Percentiles rank a stretch among this genome's conserved stretches.
phyloP scores from a whole-genome alignment of 805 yeast genomes.

The Candida pini region DNA sequence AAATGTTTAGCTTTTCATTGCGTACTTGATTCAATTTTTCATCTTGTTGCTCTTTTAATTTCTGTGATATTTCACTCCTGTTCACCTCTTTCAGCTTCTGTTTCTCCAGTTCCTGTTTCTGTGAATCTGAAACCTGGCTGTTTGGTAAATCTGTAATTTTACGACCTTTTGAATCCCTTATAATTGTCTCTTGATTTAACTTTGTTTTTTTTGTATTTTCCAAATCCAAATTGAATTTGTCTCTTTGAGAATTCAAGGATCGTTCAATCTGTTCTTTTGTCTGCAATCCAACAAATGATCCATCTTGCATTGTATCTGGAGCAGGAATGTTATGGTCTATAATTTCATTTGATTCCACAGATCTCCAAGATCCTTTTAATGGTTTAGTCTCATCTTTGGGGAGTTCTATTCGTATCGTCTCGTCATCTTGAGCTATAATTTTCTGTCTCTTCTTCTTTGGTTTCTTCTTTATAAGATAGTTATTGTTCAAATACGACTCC shows the following conservation, averaged over 20 bases:
- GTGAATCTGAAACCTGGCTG: conserved; percentile 2
- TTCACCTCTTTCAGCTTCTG: conserved; percentile 24
- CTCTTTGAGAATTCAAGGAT: conserved; percentile 23
- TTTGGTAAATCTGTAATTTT: conserved; percentile 10
- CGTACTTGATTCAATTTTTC: conserved; percentile 24
- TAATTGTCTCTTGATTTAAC: conserved; percentile 33
- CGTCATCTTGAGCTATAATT: background rate
- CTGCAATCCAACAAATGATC: conserved; percentile 37
- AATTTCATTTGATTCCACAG: conserved; percentile 16
- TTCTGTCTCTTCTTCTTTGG: background rate
- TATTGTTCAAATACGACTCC: conserved; percentile 4
- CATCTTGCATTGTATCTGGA: conserved; percentile 16
- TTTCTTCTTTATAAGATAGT: conserved; percentile 2
- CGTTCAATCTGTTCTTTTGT: conserved; percentile 37
- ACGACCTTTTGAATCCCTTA: conserved; percentile 60
- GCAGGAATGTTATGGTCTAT: no score
- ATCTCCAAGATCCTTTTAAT: conserved; percentile 12
- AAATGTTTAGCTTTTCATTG: conserved; percentile 23
- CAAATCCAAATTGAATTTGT: conserved; percentile 24
- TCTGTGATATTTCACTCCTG: conserved; percentile 35
- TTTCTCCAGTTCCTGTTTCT: conserved; percentile 11
- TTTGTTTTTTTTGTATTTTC: conserved; percentile 6
- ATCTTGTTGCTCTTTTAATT: conserved; percentile 30
- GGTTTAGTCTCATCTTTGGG: background rate
- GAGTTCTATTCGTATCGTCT: conserved; percentile 1